Base-by-base conservation (phyloP, 805 yeast species). In the Starmera pachycereana region DNA sequence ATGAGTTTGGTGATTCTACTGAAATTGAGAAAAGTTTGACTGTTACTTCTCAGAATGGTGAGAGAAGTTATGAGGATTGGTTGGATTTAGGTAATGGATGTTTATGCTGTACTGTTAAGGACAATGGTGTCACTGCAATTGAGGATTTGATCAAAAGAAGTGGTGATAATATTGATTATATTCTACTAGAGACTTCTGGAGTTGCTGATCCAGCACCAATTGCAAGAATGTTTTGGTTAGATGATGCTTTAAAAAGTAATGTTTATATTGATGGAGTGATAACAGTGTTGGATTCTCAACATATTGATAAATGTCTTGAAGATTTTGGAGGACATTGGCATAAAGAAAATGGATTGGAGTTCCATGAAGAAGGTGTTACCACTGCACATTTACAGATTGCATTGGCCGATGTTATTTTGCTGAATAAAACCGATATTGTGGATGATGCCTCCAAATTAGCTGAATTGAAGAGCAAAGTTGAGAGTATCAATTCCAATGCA, bases 161-260 rank as follows among this genome's bases (percentile, higher is more conserved):
- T 29, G 81, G 79, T 7, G 80, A 76, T 29, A 71, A 72, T 38
- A 88, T 90, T 38, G 98, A 92, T 60, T 83, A 90, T 54, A 88
- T 92, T n/a, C 58, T 92, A 19, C 64, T 92, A 39, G 98, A 92
- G 56, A 92, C 98, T 0, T 87, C 96, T 0, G 98, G 98, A 0
- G 71, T 92, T 12, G 98, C 98, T 0, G 97, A 92, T 55, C 98
- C 98, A 0, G 97, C 89, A 0, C 97, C 97, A 0, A 87, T 92
- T 25, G 96, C 97, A 5, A 76, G 79, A 47, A 90, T 90, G 96
- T 92, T 92, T 61, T 92, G 98, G 98, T 69, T 89, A 28, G 98
- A 92, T 57, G 90, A 85, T 19, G 97, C 89, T 0, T 66, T 92
- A 42, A 71, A 80, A 12, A 79, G 95, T 4, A 80, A 78, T 48